Percentiles rank a stretch among this genome's conserved stretches.
Conservation (phyloP, 2,329 filamentous ascomycete species). For the Cadophora sp. region DNA sequence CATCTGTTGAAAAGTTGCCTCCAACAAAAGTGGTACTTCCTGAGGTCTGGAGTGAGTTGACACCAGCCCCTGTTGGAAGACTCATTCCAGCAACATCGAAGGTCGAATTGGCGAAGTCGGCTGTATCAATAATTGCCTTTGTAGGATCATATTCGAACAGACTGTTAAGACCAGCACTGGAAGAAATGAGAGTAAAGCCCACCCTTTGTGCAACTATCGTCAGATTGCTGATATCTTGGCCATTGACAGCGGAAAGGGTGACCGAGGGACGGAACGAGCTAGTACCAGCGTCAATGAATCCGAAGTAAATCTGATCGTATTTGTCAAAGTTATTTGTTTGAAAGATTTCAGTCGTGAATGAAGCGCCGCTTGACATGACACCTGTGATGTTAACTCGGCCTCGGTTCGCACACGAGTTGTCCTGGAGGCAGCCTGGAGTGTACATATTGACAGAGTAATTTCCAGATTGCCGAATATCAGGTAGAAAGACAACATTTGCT, state of each 20-base stretch:
- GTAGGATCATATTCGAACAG: constrained; percentile 87
- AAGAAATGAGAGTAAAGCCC: constrained; percentile 75
- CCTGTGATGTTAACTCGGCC: constrained; percentile 85
- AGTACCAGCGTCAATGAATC: constrained; percentile 78
- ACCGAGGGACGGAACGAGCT: constrained; percentile 79
- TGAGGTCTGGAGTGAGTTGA: constrained; percentile 71
- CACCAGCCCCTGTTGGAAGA: constrained; percentile 70
- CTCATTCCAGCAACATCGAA: constrained; percentile 78
- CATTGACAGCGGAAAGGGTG: constrained; percentile 73
- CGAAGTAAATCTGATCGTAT: constrained; percentile 90
- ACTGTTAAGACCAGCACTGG: constrained; percentile 83
- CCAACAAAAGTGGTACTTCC: constrained; percentile 75
- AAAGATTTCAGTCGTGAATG: constrained; percentile 69
- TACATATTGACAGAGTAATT: constrained; percentile 92
- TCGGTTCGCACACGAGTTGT: constrained; percentile 76
- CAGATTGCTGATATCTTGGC: constrained; percentile 66
- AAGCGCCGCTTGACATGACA: constrained; percentile 63
- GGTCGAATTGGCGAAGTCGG: constrained; percentile 72
- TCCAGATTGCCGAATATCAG: constrained; percentile 86
- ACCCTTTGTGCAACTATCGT: constrained; percentile 91
- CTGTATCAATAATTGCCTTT: constrained; percentile 61
- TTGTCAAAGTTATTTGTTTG: constrained; percentile 98
- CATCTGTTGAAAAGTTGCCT: constrained; percentile 79
- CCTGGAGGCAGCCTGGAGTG: constrained; percentile 87
- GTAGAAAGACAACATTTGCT: constrained; percentile 77